Evolutionary conservation across 2,329 filamentous ascomycete genomes (phyloP).

Genomic region (Ceratocystis destructans): DNA sequence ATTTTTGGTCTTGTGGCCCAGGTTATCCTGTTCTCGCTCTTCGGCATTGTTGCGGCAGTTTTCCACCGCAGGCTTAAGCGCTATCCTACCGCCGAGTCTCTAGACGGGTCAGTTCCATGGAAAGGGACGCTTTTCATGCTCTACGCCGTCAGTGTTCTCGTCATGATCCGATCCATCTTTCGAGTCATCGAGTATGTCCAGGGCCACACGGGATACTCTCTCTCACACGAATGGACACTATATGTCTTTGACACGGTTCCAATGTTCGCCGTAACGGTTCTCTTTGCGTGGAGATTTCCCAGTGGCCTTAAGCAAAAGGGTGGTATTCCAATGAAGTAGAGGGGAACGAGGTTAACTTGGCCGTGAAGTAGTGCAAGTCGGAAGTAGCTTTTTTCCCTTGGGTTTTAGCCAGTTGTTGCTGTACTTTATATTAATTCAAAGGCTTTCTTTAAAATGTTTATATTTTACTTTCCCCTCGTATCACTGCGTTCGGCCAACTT

Average conservation of each 20-base stretch:
- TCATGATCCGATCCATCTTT: slow-evolving; percentile 34
- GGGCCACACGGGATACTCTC: slow-evolving; percentile 30
- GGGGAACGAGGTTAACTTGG: background rate
- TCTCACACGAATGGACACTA: slow-evolving; percentile 30
- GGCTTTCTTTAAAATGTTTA: background rate
- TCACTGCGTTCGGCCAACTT: slow-evolving; percentile 12
- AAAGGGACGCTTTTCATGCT: slow-evolving; percentile 25
- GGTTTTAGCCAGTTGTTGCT: background rate
- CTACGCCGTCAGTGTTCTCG: slow-evolving; percentile 27
- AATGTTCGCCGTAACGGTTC: slow-evolving; percentile 24
- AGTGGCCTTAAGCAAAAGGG: background rate
- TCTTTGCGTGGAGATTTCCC: background rate
- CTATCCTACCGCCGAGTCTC: slow-evolving; percentile 20
- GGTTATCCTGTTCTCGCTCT: slow-evolving; percentile 39
- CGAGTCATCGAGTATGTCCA: slow-evolving; percentile 35
- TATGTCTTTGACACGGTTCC: slow-evolving; percentile 33
- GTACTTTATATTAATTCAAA: background rate
- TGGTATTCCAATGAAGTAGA: background rate
- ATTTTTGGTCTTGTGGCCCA: slow-evolving; percentile 41
- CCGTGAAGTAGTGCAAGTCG: background rate
- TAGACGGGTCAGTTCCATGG: slow-evolving; percentile 23
- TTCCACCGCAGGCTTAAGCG: slow-evolving; percentile 29
- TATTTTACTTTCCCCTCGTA: background rate
- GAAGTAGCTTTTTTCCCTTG: background rate
- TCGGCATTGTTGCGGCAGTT: slow-evolving; percentile 32